phyloP scores from a whole-genome alignment of 805 yeast genomes.

The Cyberlindnera mycetangii region DNA sequence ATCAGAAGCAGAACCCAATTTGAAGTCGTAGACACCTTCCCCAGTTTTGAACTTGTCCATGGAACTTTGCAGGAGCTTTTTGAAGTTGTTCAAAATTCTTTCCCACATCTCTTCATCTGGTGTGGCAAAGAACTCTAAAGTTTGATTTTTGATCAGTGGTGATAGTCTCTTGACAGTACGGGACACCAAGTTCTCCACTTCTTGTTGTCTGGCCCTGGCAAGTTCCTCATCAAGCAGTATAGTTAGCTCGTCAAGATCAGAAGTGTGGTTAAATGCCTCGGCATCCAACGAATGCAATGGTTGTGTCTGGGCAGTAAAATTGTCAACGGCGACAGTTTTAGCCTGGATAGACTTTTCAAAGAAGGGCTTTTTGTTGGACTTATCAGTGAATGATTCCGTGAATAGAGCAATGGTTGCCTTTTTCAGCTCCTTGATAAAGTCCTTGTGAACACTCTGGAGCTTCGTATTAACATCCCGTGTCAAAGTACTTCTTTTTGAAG shows the following conservation, averaged over 20 bases:
- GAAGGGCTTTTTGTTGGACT: constrained; percentile 32
- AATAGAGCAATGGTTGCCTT: constrained; percentile 33
- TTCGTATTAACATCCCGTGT: constrained; percentile 44
- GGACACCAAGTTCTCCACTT: constrained; percentile 33
- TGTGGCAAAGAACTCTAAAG: constrained; percentile 43
- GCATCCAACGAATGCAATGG: constrained; percentile 21
- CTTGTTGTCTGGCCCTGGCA: constrained; percentile 20
- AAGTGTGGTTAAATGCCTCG: constrained; percentile 28
- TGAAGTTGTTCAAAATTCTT: constrained; percentile 43
- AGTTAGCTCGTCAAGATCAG: constrained; percentile 33
- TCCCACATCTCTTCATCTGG: constrained; percentile 65
- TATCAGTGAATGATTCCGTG: constrained; percentile 24
- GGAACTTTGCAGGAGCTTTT: constrained; percentile 29
- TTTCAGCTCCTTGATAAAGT: constrained; percentile 38
- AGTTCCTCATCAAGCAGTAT: constrained; percentile 29
- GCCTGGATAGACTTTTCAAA: constrained; percentile 32
- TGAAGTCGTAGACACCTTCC: constrained; percentile 51
- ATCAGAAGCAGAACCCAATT: constrained; percentile 50
- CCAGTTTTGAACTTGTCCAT: constrained; percentile 30
- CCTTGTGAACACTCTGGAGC: constrained; percentile 42
- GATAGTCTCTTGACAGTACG: constrained; percentile 46
- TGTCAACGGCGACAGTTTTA: constrained; percentile 25
- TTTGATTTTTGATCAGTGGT: constrained; percentile 46
- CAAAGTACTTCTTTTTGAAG: constrained; percentile 55
- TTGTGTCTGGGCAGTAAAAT: constrained; percentile 15